Percentiles rank a stretch among this genome's conserved stretches.
Conservation (phyloP, 2,329 filamentous ascomycete species). For the Hypoxylon sp. region DNA sequence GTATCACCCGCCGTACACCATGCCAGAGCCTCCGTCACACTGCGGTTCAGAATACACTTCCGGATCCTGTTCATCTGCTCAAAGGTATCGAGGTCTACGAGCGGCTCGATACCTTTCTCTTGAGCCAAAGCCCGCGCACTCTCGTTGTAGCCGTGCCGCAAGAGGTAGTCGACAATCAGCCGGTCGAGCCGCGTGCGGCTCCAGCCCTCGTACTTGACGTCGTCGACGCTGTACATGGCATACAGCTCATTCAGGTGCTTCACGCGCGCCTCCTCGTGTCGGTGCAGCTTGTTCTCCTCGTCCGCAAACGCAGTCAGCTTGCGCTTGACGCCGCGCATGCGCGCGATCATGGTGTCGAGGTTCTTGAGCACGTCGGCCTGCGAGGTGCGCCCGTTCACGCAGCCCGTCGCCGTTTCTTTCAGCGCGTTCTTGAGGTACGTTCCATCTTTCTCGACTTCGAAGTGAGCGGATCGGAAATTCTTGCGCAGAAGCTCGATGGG, state of each 20-base stretch:
- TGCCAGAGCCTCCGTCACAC: constrained; percentile 82
- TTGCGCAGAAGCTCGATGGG: constrained; percentile 93
- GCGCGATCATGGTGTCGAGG: constrained; percentile 86
- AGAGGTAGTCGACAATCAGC: constrained; percentile 90
- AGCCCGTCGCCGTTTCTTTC: constrained; percentile 75
- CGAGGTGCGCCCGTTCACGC: constrained; percentile 72
- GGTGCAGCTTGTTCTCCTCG: constrained; percentile 84
- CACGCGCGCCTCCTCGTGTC: constrained; percentile 81
- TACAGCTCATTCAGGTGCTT: constrained; percentile 86
- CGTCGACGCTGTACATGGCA: constrained; percentile 82
- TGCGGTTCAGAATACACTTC: constrained; percentile 77
- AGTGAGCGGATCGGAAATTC: constrained; percentile 90
- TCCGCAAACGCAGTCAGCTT: constrained; percentile 84
- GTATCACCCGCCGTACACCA: constrained; percentile 88
- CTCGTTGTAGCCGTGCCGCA: constrained; percentile 84
- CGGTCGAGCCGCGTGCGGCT: constrained; percentile 84
- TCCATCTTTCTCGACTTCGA: constrained; percentile 80
- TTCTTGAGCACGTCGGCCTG: constrained; percentile 82
- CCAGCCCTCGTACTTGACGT: constrained; percentile 96
- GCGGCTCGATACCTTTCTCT: constrained; percentile 81
- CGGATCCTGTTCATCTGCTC: constrained; percentile 84
- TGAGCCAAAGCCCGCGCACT: constrained; percentile 82
- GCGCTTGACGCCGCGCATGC: constrained; percentile 88
- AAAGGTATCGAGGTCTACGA: constrained; percentile 93
- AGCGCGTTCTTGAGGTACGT: constrained; percentile 72